These are phyloP conservation scores for Malassezia pachydermatis DNA, from an alignment of 1,284 basidiomycete genomes.

Conservation along the genomic window DNA sequence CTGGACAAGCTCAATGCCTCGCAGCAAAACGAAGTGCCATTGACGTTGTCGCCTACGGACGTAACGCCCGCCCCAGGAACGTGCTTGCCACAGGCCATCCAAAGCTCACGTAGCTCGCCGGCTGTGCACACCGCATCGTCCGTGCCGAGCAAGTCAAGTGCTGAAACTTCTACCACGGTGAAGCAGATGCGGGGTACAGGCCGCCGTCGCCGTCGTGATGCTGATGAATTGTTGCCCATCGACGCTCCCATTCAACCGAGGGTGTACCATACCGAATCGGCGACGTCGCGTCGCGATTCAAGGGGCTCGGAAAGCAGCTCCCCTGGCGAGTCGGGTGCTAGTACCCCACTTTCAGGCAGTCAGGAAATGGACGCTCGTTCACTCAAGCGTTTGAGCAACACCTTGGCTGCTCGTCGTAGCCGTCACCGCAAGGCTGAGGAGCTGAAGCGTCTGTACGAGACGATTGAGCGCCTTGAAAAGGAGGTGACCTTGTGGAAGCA, in stretches of 20 bases:
- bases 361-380: constrained; percentile 34
- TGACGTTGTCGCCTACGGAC: neutral
- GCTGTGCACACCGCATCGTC: neutral
- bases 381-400: constrained; percentile 47
- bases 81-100: too few species aligned
- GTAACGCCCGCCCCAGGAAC: neutral
- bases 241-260: constrained; percentile 46
- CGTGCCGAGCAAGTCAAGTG: neutral
- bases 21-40: neutral
- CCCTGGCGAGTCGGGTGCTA: neutral
- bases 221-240: constrained; percentile 39
- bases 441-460: constrained; percentile 34
- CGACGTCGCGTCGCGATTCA: constrained; percentile 38
- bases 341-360: constrained; percentile 11
- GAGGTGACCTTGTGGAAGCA: constrained; percentile 42
- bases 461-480: constrained; percentile 30
- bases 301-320: neutral
- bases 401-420: constrained; percentile 41
- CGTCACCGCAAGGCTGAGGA: constrained; percentile 46
- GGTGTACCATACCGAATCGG: constrained; percentile 39
- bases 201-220: constrained; percentile 28
- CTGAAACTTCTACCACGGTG: neutral
- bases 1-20: constrained; percentile 10
- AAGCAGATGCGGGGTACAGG: constrained; percentile 24
- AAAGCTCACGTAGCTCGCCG: neutral